phyloP scores from a whole-genome alignment of 345 rosid species.

The Rubroshorea leprosula region DNA sequence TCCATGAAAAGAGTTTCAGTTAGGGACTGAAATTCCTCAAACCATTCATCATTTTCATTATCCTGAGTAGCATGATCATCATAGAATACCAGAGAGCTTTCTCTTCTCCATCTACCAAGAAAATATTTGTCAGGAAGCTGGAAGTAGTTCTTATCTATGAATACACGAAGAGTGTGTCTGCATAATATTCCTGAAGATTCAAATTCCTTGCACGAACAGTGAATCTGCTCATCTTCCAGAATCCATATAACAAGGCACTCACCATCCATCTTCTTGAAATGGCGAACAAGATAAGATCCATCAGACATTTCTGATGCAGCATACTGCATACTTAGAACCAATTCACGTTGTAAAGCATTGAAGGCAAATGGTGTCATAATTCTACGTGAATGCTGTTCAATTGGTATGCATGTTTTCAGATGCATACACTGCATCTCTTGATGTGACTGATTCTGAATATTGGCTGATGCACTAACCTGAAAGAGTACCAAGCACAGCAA shows the following conservation, averaged over 20 bases:
- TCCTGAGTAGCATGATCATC: slow-evolving; percentile 20
- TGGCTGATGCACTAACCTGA: slow-evolving; percentile 24
- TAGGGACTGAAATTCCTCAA: slow-evolving; percentile 25
- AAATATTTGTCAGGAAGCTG: slow-evolving; percentile 32
- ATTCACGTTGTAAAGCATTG: slow-evolving; percentile 27
- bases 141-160: slow-evolving; percentile 29
- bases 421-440: slow-evolving; percentile 22
- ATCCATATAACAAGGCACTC: slow-evolving; percentile 29
- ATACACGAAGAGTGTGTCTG: slow-evolving; percentile 31
- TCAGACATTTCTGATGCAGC: slow-evolving; percentile 28
- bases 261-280: slow-evolving; percentile 31
- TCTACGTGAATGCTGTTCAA: slow-evolving; percentile 28
- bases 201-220: slow-evolving; percentile 38
- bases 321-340: slow-evolving; percentile 26
- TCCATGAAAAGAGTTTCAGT: slow-evolving; percentile 27
- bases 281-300: slow-evolving; percentile 32
- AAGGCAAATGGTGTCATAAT: slow-evolving; percentile 30
- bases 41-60: slow-evolving; percentile 21
- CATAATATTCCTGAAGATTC: slow-evolving; percentile 33
- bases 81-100: slow-evolving; percentile 19
- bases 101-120: slow-evolving; percentile 27
- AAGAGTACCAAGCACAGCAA: slow-evolving; percentile 8
- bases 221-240: slow-evolving; percentile 32
- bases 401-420: slow-evolving; percentile 25
- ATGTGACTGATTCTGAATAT: slow-evolving; percentile 23